Evolutionary conservation across 1,284 basidiomycete species (phyloP).

Genomic region (Cutaneotrichosporon arboriforme): DNA sequence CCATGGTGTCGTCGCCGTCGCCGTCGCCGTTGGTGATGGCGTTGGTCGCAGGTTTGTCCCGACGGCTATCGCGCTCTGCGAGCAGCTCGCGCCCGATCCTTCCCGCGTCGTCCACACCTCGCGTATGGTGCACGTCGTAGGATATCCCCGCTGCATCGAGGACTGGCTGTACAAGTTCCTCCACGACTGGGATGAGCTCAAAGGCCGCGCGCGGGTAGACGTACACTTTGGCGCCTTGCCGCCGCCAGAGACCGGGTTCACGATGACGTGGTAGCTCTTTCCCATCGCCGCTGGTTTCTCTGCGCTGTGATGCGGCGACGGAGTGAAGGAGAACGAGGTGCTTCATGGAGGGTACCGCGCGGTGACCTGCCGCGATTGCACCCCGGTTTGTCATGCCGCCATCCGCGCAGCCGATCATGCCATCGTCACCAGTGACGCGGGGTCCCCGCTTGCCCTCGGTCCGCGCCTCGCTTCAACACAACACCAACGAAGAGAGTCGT

Average conservation of each 20-base stretch:
- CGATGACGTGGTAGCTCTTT: slow-evolving; percentile 22
- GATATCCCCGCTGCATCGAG: slow-evolving; percentile 48
- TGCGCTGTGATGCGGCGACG: too few relatives aligned
- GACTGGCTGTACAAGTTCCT: slow-evolving; percentile 60
- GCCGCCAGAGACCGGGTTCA: slow-evolving; percentile 37
- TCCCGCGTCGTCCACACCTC: slow-evolving; percentile 58
- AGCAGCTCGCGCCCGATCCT: slow-evolving; percentile 53
- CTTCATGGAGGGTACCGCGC: too few relatives aligned
- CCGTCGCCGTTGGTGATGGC: slow-evolving; percentile 51
- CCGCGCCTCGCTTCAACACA: too few relatives aligned
- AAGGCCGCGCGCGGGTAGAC: not conserved
- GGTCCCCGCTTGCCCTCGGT: too few relatives aligned
- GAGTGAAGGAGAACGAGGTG: too few relatives aligned
- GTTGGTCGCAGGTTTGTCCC: too few relatives aligned
- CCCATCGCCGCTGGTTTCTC: not conserved
- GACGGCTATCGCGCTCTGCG: slow-evolving; percentile 13
- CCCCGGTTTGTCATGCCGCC: too few relatives aligned
- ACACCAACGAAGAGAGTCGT: too few relatives aligned
- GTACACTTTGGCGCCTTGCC: slow-evolving; percentile 29
- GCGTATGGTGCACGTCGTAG: slow-evolving; percentile 53
- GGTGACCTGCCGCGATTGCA: too few relatives aligned
- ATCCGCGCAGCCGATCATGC: too few relatives aligned
- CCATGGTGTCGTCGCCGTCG: slow-evolving; percentile 61
- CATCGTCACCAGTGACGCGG: too few relatives aligned
- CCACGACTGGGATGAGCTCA: slow-evolving; percentile 50